Evolutionary conservation across 192 early-diverging fungal genomes (phyloP), one percentile per base, ranked within the genome.

Genomic region (Rhizophagus clarus): DNA sequence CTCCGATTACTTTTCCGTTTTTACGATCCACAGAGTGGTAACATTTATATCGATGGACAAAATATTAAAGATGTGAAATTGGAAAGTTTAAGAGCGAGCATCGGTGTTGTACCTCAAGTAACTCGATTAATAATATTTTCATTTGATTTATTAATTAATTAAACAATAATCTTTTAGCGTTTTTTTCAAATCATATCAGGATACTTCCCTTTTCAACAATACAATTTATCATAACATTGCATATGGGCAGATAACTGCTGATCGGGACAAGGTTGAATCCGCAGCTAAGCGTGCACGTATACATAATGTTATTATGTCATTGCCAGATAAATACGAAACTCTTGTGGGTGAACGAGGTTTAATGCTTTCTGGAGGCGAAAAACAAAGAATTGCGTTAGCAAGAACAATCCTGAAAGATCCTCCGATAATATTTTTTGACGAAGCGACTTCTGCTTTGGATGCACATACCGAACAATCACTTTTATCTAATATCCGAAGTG

Each of bases 371-470:
- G 95, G 96, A n/a, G 96, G 95, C 20, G 96, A 97, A 84, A 95
- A 95, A 85, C 97, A 98, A 85, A 83, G 96, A 4, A 91, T 98
- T 20, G 93, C 97, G 5, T 87, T 99, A 51, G 96, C 98, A 10
- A 89, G 98, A 66, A 93, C 96, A 37, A 96, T 99, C 69, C 88
- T 99, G 49, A 99, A 99, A 86, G 90, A 96, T 63, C 92, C 98
- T 15, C 88, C 85, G 29, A 96, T 96, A 47, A 88, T 97, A 70
- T 89, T 97, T 49, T 85, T 98, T 80, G 98, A 98, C 84, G 98
- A 98, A 82, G 97, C 96, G 0, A 98, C 97, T 20, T 93, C 93
- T 26, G 95, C 96, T 24, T 87, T 96, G 8, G 96, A 95, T 78
- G 90, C 91, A 0, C 82, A 90, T 40, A 99, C 97, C 4, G 97